Evolutionary conservation across 2,329 filamentous ascomycete species (phyloP), one percentile per base, ranked within the genome.

Genomic region (Colletotrichum sp.): DNA sequence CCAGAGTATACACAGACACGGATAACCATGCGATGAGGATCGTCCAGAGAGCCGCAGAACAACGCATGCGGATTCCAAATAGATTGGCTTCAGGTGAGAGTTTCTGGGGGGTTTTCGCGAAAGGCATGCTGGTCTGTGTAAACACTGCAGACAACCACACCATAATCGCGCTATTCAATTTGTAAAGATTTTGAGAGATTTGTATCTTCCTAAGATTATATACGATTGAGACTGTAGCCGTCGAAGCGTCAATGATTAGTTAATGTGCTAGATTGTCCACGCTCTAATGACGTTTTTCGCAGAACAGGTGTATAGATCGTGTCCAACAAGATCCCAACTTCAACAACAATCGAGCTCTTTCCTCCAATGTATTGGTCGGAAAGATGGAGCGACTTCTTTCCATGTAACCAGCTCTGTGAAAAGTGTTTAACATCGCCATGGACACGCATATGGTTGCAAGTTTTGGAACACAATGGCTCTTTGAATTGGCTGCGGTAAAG

Each of bases 281-380:
- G 4, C 3, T 3, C 19, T 22, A 1, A 48, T 48, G 19, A 3
- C 1, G 44, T 4, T n/a, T 15, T 48, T 48, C 19, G 3, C 1
- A n/a, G 44, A 22, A 22, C 3, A 22, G 9, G 44, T 4, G 11
- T 22, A 7, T 4, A n/a, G 1, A 44, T 44, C 5, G n/a, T 48
- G 3, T 48, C 3, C 6, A 48, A 48, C 6, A 48, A 44, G 3
- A 0, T 12, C n/a, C 0, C 11, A 1, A 7, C 11, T 7, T 7
- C 3, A 48, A 22, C 44, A 48, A 13, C 2, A 22, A 48, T 13
- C 19, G n/a, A 2, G 2, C 11, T 22, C 6, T 12, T 19, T 44
- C 36, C 8, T 44, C 16, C 36, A 5, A 44, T 44, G 4, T 5
- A 0, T 3, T 19, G 36, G 8, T 3, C 3, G 16, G 8, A 19